Base-by-base conservation (phyloP, 116 monocot genomes). In the Papilionanthe hybrid region DNA sequence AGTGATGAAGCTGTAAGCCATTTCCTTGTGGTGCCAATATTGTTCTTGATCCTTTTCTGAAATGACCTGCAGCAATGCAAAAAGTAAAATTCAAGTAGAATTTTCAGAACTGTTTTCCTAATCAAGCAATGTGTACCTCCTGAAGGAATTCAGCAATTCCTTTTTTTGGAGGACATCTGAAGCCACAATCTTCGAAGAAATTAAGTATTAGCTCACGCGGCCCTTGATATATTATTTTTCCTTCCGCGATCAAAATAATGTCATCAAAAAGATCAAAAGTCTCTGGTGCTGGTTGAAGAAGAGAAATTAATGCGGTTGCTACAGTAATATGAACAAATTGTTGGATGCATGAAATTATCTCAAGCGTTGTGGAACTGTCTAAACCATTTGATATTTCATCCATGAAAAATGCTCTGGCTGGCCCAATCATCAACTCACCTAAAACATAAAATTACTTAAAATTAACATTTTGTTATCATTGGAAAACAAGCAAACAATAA, bases 31-130 rank as follows among this genome's bases (percentile, higher is more conserved):
- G 10, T 60, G 42, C 96, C 96, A 96, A 74, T 96, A 96, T 72
- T 96, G 93, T 23, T 79, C 58, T 72, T 96, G 96, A 75, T 95
- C 95, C 75, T 95, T 93, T 50, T 78, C 88, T 29, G 93, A 95
- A 22, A 91, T 91, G 9, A 95, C 89, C 95, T 53, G 53, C 53
- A 53, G 53, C 4, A 53, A 53, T 13, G 9, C 53, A 13, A 49
- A n/a, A 49, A 49, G 53, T 17, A 53, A 53, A 53, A 15, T 53
- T 13, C 17, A 53, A 15, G 2, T 17, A 53, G 53, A 15, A 15
- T 53, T 53, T 53, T 53, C 53, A 53, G 2, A 15, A 53, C 13
- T 53, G 13, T 53, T 15, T 53, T 53, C 53, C 15, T 53, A 15
- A 53, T 53, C 53, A 53, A 53, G 53, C 76, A 75, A 15, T 68